These are phyloP conservation scores for Mycena galericulata DNA, from an alignment of 768 basidiomycete genomes.

Conservation along the genomic window DNA sequence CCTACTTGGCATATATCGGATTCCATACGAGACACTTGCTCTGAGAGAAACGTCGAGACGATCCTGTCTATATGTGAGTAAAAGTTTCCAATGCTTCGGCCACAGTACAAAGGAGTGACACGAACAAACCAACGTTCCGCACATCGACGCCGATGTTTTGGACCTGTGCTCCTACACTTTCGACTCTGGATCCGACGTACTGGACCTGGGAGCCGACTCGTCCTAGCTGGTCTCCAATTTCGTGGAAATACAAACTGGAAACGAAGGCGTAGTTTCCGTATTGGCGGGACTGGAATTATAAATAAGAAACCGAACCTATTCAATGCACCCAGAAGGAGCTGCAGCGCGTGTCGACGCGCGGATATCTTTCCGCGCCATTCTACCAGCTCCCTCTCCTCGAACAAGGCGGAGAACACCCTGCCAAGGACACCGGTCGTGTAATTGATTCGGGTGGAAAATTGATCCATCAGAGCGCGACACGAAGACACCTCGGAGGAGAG, in stretches of 20 bases:
- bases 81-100: neutral
- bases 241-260: neutral
- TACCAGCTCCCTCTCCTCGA: neutral
- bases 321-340: neutral
- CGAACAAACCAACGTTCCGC: neutral
- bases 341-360: neutral
- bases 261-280: neutral
- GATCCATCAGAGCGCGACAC: neutral
- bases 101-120: neutral
- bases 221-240: neutral
- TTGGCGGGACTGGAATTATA: too few relatives aligned
- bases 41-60: neutral
- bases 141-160: neutral
- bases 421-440: neutral
- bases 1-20: neutral
- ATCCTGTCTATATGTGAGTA: neutral
- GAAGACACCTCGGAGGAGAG: neutral
- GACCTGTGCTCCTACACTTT: neutral
- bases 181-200: neutral
- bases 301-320: neutral
- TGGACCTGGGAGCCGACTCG: neutral
- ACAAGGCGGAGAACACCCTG: neutral
- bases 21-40: neutral
- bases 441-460: neutral
- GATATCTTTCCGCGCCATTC: neutral